Evolutionary conservation across 176 grass and related monocot species (phyloP).

Genomic region (Microstegium vimineum): DNA sequence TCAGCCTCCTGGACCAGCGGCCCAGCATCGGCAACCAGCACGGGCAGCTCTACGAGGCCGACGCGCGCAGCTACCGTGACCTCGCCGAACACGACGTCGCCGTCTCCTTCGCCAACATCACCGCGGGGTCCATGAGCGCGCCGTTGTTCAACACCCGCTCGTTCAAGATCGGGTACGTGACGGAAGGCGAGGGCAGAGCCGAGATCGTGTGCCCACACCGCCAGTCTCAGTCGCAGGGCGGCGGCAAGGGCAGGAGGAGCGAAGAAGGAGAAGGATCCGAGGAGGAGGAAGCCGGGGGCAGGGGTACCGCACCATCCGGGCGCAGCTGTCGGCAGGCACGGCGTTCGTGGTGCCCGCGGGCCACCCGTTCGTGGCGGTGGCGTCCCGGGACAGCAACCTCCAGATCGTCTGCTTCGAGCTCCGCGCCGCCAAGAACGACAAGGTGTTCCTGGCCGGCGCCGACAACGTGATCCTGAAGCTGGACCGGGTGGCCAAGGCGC

Average conservation of each 20-base stretch:
- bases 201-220: too few relatives aligned
- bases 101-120: conserved; percentile 58
- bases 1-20: conserved; percentile 54
- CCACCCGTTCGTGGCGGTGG: conserved; percentile 49
- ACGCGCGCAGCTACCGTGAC: conserved; percentile 45
- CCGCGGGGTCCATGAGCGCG: neutral
- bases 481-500: conserved; percentile 57
- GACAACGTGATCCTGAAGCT: conserved; percentile 60
- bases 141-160: too few relatives aligned
- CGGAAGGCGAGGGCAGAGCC: too few relatives aligned
- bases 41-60: conserved; percentile 65
- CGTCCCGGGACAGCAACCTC: conserved; percentile 47
- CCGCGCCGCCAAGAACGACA: conserved; percentile 52
- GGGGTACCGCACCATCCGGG: conserved; percentile 37
- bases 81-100: conserved; percentile 54
- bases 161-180: too few relatives aligned
- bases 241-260: neutral
- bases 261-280: neutral
- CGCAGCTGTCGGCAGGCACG: conserved; percentile 34
- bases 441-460: conserved; percentile 60
- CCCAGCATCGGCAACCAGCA: conserved; percentile 52
- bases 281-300: conserved; percentile 12
- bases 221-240: neutral
- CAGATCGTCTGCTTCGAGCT: conserved; percentile 71
- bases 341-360: conserved; percentile 60